Base-by-base conservation (phyloP, 2,329 filamentous ascomycete species). In the Cytospora paraplurivora region DNA sequence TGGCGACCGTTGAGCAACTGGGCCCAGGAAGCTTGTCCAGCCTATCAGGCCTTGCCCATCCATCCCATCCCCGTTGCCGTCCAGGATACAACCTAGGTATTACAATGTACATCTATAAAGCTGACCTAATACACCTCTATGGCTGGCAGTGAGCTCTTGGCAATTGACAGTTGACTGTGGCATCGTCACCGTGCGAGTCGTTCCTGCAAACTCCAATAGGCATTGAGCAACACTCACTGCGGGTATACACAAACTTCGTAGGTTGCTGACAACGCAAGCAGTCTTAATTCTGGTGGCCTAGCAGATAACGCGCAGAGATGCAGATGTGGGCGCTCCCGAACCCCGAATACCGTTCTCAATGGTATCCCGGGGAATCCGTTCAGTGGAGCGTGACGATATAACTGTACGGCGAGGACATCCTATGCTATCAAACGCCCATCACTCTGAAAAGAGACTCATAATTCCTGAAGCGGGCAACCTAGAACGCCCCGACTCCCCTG, bases 301-400 rank as follows among this genome's bases (percentile, higher is more conserved):
- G n/a, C 44, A 47, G 44, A 47, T 47, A 47, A 47, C 44, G 44
- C 44, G 44, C 44, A 47, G n/a, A 47, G 44, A 47, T 47, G 44
- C 44, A 47, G 44, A 47, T 47, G 21, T 21, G n/a, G 44, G 7
- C 4, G n/a, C 44, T 21, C 5, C n/a, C 44, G 8, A 19, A 11
- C 12, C 5, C n/a, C 44, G 8, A 19, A 11, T 21, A 19, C 21
- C 44, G 17, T 47, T n/a, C 21, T 47, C 5, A 6, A 8, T 44
- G 4, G 7, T 27, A 4, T 47, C 8, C 21, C 44, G 44, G n/a
- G 7, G 44, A 47, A n/a, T 47, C 44, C n/a, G 44, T 21, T 12
- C 44, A 47, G 8, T n/a, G 7, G 41, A 44, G 41, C 41, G 21
- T 47, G 44, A 47, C 11, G 7, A n/a, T 2, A 47, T 21, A 27